Evolutionary conservation across 495 filamentous ascomycete species (phyloP), one percentile per base, ranked within the genome.

Genomic region (Alectoria sarmentosa): DNA sequence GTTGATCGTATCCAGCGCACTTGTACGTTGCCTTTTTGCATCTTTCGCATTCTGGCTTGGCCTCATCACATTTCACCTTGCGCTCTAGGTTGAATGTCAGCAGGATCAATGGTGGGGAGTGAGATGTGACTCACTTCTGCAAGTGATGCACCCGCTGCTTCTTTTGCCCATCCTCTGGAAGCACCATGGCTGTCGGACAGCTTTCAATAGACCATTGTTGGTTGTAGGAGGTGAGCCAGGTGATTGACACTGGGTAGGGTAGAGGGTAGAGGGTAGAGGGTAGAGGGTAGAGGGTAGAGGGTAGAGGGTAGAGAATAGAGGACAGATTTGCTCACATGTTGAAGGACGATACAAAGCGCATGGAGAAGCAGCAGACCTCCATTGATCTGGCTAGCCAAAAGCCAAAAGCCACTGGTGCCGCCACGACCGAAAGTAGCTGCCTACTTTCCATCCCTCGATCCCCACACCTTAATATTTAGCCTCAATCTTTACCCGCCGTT

Each of bases 121-220:
- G 28, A 2, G 11, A 3, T 28, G 15, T 9, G n/a, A 21, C 17
- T 34, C 28, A 55, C 52, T 72, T 58, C 77, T 72, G 63, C 78
- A 80, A 49, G 78, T 79, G 59, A 79, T 57, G 62, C 78, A 80
- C 36, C 78, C 78, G 19, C 74, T 80, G 38, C 76, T 73, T 48
- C 77, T 74, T 64, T 64, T 64, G 39, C 62, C 62, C 62, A 64
- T 64, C 21, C 0, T 52, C 37, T 23, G 37, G 15, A 26, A 23
- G 5, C 21, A 36, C 21, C 62, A 64, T 64, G 55, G 34, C 56
- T 60, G 41, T 42, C 21, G 38, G 48, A 49, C 17, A 56, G 56
- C 14, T 44, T 64, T 41, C 36, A 39, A 4, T 60, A 38, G 57
- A 41, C 11, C 57, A 60, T 41, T 36, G 9, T 60, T 41, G 57